Percentiles rank a stretch among this genome's conserved stretches.
phyloP scores from a whole-genome alignment of 2,329 filamentous ascomycete genomes.

The Clonostachys solani region DNA sequence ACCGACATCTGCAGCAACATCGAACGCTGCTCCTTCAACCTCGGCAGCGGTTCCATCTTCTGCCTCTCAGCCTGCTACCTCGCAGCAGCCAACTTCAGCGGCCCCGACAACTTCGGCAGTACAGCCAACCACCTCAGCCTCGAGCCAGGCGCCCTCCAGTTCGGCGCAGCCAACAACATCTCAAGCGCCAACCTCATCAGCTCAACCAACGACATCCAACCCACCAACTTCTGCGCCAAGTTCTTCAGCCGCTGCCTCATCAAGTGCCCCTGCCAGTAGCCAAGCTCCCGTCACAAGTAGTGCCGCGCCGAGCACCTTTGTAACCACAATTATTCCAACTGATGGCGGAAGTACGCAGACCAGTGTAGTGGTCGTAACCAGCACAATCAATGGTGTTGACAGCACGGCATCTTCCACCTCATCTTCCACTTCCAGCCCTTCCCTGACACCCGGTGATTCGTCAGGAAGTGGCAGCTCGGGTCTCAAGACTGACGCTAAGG shows the following conservation, averaged over 20 bases:
- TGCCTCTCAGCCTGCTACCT: not conserved
- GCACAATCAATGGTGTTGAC: not conserved
- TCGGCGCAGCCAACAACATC: not conserved
- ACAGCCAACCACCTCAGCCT: conserved; percentile 3
- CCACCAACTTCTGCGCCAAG: not conserved
- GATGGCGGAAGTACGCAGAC: conserved; percentile 1
- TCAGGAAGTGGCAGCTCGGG: conserved; percentile 28
- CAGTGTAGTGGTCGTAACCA: conserved; percentile 4
- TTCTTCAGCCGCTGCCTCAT: not conserved
- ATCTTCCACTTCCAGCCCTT: conserved; percentile 15
- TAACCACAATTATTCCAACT: not conserved
- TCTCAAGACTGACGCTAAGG: conserved; percentile 62
- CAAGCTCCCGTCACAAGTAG: not conserved
- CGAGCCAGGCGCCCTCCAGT: not conserved
- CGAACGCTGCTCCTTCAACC: conserved; percentile 2
- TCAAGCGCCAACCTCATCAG: not conserved
- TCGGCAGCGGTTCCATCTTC: not conserved
- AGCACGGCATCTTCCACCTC: not conserved
- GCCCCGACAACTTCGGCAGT: conserved; percentile 7
- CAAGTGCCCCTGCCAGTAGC: not conserved
- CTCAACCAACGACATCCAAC: conserved; percentile 1
- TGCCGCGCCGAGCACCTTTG: not conserved
- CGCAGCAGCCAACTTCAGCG: conserved; percentile 7
- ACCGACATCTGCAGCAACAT: conserved; percentile 1
- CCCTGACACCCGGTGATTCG: conserved; percentile 18